phyloP scores from a whole-genome alignment of 2,329 filamentous ascomycete species.

The Metarhizium brunneum region DNA sequence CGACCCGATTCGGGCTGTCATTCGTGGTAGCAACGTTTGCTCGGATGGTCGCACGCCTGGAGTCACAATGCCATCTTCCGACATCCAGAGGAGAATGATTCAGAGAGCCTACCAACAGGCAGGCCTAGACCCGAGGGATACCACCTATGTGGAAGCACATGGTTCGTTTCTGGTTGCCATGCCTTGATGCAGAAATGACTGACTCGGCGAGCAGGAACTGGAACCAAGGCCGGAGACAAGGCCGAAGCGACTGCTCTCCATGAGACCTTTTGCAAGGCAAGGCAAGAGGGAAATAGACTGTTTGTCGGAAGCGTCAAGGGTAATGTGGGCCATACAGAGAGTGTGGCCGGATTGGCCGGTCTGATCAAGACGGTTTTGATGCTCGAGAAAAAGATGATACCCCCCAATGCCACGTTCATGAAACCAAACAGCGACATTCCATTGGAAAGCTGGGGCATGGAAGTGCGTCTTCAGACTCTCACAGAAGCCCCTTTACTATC shows the following conservation, averaged over 20 bases:
- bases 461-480: conserved; percentile 34
- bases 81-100: conserved; percentile 35
- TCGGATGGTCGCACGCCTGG: conserved; percentile 24
- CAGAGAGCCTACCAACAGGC: conserved; percentile 23
- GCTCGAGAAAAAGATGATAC: conserved; percentile 39
- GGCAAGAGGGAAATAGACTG: conserved; percentile 25
- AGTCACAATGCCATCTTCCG: conserved; percentile 45
- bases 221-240: too few relatives aligned
- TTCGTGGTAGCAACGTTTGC: too few relatives aligned
- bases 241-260: too few relatives aligned
- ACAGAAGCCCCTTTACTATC: conserved; percentile 34
- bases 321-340: conserved; percentile 43
- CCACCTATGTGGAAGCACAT: conserved; percentile 38
- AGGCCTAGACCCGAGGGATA: conserved; percentile 19
- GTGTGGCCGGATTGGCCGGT: conserved; percentile 39
- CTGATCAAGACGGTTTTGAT: conserved; percentile 43
- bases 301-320: conserved; percentile 41
- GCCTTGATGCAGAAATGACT: too few relatives aligned
- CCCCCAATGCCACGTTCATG: conserved; percentile 42
- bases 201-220: too few relatives aligned
- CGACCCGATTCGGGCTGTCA: too few relatives aligned
- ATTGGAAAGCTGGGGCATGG: conserved; percentile 32
- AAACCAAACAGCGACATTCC: conserved; percentile 35
- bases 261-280: conserved; percentile 27
- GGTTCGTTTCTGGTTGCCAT: conserved; percentile 35